Percentiles rank a stretch among this genome's conserved stretches.
These are phyloP conservation scores for Gossypium turneri DNA, from an alignment of 345 rosid genomes.

Conservation along the genomic window DNA sequence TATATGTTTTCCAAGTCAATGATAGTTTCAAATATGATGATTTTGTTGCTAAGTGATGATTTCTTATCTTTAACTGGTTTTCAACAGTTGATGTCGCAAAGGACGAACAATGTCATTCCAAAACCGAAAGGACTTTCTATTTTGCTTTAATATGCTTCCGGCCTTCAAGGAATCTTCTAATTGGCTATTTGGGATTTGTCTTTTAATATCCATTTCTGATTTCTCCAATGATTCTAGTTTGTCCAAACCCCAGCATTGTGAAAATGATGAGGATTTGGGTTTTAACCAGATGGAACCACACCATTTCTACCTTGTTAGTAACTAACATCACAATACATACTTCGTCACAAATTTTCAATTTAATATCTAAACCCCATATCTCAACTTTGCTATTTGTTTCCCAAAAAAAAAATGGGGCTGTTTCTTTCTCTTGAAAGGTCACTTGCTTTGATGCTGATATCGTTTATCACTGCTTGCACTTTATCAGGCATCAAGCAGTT, in stretches of 20 bases:
- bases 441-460: conserved; percentile 11
- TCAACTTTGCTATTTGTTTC: background rate
- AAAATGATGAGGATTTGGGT: background rate
- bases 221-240: conserved; percentile 26
- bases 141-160: background rate
- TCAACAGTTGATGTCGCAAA: background rate
- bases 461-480: conserved; percentile 22
- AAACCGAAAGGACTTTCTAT: background rate
- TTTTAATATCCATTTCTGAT: conserved; percentile 5
- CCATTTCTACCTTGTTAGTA: conserved; percentile 10
- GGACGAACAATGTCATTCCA: conserved; percentile 10
- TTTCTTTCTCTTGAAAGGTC: background rate
- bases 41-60: background rate
- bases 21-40: background rate
- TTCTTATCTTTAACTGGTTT: no score
- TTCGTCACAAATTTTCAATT: conserved; percentile 12
- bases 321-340: background rate
- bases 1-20: background rate
- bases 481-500: conserved; percentile 33
- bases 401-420: conserved; percentile 18
- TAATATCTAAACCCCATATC: background rate
- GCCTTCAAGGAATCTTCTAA: background rate
- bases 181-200: background rate
- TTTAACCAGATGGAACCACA: background rate
- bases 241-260: background rate